These are phyloP conservation scores for Prosopis cineraria DNA, from an alignment of 306 rosid species.

Conservation along the genomic window DNA sequence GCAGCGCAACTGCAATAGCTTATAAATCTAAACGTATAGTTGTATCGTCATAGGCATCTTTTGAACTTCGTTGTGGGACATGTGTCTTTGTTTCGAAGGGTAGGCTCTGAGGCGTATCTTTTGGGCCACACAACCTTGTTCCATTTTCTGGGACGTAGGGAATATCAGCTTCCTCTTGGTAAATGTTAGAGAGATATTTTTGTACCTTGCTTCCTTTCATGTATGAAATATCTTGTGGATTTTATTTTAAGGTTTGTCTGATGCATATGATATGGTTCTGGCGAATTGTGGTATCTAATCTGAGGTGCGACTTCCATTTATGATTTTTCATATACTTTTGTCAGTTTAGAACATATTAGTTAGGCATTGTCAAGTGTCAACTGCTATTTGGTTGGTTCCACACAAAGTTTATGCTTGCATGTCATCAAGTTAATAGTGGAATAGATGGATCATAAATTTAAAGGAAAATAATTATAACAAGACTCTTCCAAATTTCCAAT, in stretches of 20 bases:
- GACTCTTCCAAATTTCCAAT: neutral
- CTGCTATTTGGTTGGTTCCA: slow-evolving; percentile 33
- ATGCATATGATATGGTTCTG: slow-evolving; percentile 26
- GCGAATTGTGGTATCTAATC: slow-evolving; percentile 1
- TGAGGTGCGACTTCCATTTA: slow-evolving; percentile 2
- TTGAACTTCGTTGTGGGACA: slow-evolving; percentile 28
- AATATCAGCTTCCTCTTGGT: slow-evolving; percentile 3
- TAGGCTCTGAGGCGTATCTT: slow-evolving; percentile 34
- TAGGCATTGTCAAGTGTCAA: slow-evolving; percentile 9
- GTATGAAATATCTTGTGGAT: neutral
- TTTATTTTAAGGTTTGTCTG: neutral
- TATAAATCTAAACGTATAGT: neutral
- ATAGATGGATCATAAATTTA: neutral
- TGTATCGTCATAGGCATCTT: slow-evolving; percentile 17
- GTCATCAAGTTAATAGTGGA: neutral
- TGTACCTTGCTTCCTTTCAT: slow-evolving; percentile 7
- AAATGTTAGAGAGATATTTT: slow-evolving; percentile 3
- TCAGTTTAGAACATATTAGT: neutral
- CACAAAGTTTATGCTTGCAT: neutral
- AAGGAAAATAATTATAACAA: neutral
- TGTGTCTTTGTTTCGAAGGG: slow-evolving; percentile 39
- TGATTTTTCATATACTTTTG: neutral
- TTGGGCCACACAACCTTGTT: slow-evolving; percentile 27
- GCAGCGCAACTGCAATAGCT: slow-evolving; percentile 40
- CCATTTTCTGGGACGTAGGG: slow-evolving; percentile 2